Evolutionary conservation across 345 rosid genomes (phyloP), one percentile per base, ranked within the genome.

Genomic region (Gossypium arboreum): DNA sequence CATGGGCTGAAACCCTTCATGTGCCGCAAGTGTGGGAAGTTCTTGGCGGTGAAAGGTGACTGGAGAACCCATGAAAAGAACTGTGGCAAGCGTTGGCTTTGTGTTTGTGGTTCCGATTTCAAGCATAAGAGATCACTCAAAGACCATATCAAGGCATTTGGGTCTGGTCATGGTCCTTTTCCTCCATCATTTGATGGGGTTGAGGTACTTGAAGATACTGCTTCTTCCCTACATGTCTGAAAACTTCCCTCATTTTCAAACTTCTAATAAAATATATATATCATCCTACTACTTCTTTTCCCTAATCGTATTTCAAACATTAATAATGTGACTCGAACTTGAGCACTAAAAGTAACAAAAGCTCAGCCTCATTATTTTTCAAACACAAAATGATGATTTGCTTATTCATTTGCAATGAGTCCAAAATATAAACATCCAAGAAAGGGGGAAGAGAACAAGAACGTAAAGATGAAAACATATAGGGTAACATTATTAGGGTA

Each of bases 1-100:
- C 98, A 92, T 20, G 96, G 94, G 11, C 72, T 79, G 16, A 92
- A 90, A 55, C 85, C 90, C 2, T 94, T 87, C 58, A 66, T 83
- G 73, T 94, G 98, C 78, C 86, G 93, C 56, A 87, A 87, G 75
- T 92, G 96, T 50, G 96, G 98, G 45, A 90, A 94, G 79, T 85
- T 65, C 25, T 81, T 90, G 73, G 98, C 97, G 2, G 97, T 90
- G 47, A 94, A 89, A 78, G 98, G 96, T 1, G 98, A 94, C 78
- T 92, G 98, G 96, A 78, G 96, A 43, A 94, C 96, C 16, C 98
- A 94, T 54, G 96, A 94, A 85, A 92, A 92, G 75, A 90, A 92
- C 51, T 94, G 98, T 39, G 96, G 97, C 11, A 94, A 94, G 84
- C 93, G 97, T 12, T 92, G 97, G 98, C 89, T 90, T 50, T 94